Base-by-base conservation (phyloP, 163 green algal species). In the Scenedesmus sp. region DNA sequence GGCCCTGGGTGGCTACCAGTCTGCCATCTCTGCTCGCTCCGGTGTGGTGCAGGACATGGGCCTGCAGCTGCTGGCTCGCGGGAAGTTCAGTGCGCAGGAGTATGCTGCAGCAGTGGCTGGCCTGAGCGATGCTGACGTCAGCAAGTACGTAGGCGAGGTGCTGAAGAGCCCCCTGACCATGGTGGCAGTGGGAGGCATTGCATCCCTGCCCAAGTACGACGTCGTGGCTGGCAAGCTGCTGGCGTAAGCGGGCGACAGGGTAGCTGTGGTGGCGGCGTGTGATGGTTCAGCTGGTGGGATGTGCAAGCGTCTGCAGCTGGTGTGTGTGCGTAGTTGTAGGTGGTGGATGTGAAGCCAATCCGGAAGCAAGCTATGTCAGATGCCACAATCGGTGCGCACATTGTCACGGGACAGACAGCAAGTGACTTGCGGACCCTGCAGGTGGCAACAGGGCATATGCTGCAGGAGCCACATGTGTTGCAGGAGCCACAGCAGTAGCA, bases 1-100 rank as follows among this genome's bases (percentile, higher is more conserved):
- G 82, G 95, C 92, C 13, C 84, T 96, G 1, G 92, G 91, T 20
- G 73, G 85, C 74, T 94, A 95, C 77, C 92, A 92, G 70, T 89
- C 88, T 0, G 34, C 90, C 4, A 92, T 93, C 34, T 91, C 88
- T 23, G 91, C 89, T 54, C 90, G 59, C 4, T 56, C 87, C 0
- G 91, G 84, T 60, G 91, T 95, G 70, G 88, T 93, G 20, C 85
- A 92, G 26, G 82, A 88, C 18, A 90, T 94, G 66, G 94, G 90
- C n/a, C 88, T 93, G 77, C 85, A 93, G 67, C 91, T 95, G 93
- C 91, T 96, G 90, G 77, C 93, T 4, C 93, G 92, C 4, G 94
- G 94, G 86, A 94, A 93, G 70, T 95, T 93, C 26, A 88, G 90
- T 64, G 87, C 83, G 60, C 79, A 67, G 10, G 90, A 94, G 81